These are phyloP conservation scores for Dothideomycetidae sp. DNA, from an alignment of 2,329 filamentous ascomycete species.

Conservation along the genomic window DNA sequence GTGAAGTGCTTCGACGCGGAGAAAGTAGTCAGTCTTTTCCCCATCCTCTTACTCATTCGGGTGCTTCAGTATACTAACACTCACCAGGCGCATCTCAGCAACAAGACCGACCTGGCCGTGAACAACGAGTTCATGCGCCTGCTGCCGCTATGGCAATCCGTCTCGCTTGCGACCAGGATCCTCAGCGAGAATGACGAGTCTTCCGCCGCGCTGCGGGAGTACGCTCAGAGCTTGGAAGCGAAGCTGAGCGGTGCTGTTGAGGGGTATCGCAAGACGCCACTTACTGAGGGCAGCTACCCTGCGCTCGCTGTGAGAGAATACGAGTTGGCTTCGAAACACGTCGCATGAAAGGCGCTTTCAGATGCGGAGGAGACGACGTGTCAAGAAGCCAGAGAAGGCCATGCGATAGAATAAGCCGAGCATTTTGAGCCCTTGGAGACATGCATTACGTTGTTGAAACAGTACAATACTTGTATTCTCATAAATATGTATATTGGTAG, in stretches of 20 bases:
- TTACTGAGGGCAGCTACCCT: constrained; percentile 16
- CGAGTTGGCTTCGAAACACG: constrained; percentile 2
- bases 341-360: background rate
- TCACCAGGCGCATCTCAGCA: background rate
- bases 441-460: no score
- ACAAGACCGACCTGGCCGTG: constrained; percentile 1
- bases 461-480: no score
- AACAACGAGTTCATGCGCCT: constrained; percentile 4
- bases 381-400: constrained; percentile 3
- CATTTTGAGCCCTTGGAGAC: no score
- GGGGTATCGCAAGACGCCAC: constrained; percentile 14
- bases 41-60: no score
- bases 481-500: no score
- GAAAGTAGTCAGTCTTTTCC: no score
- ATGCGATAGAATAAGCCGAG: no score
- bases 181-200: constrained; percentile 24
- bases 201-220: constrained; percentile 13
- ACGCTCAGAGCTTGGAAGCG: constrained; percentile 17
- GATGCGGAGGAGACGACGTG: background rate
- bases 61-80: no score
- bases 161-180: constrained; percentile 28
- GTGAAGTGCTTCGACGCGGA: constrained; percentile 19
- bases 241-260: constrained; percentile 15
- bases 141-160: constrained; percentile 30
- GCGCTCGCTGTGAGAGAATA: constrained; percentile 17